A percentile compares a stretch with the other conserved stretches of the same genome.
phyloP scores from a whole-genome alignment of 1,284 basidiomycete genomes.

The Trametes hirsuta region DNA sequence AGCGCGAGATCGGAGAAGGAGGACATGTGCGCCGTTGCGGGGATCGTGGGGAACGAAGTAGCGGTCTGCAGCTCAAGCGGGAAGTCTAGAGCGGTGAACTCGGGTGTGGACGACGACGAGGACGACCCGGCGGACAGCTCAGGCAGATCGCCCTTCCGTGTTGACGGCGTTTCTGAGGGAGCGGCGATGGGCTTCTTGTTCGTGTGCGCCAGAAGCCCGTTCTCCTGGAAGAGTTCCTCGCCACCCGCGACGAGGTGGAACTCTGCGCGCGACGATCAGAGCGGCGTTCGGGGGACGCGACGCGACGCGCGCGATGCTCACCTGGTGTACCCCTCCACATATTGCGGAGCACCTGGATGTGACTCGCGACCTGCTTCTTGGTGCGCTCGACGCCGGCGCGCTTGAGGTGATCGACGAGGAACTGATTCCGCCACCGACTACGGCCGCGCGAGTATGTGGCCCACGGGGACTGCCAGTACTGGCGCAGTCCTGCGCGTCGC shows the following conservation, averaged over 20 bases:
- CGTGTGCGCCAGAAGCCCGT: conserved; percentile 41
- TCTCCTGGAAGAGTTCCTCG: conserved; percentile 67
- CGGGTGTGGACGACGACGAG: conserved; percentile 28
- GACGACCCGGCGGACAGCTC: conserved; percentile 27
- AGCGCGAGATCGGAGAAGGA: conserved; percentile 19
- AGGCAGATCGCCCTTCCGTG: conserved; percentile 19
- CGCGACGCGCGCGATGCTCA: conserved; percentile 34
- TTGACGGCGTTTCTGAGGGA: conserved; percentile 18
- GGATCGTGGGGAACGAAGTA: conserved; percentile 17
- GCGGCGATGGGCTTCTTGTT: conserved; percentile 24
- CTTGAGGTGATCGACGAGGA: conserved; percentile 75
- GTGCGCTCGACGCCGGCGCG: conserved; percentile 67
- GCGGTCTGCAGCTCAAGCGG: conserved; percentile 16
- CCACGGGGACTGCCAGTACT: conserved; percentile 80
- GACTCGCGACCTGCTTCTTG: conserved; percentile 84
- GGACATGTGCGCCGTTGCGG: conserved; percentile 13
- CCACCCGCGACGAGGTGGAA: conserved; percentile 71
- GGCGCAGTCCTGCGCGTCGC: conserved; percentile 55
- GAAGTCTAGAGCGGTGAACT: conserved; percentile 22
- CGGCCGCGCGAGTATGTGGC: conserved; percentile 76
- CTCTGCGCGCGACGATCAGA: conserved; percentile 46
- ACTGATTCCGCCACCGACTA: conserved; percentile 80
- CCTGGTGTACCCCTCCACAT: conserved; percentile 85
- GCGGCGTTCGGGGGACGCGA: conserved; percentile 20
- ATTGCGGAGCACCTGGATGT: conserved; percentile 80